Conservation (phyloP, 176 grass and related monocot species). For the Cenchrus fungigraminus region DNA sequence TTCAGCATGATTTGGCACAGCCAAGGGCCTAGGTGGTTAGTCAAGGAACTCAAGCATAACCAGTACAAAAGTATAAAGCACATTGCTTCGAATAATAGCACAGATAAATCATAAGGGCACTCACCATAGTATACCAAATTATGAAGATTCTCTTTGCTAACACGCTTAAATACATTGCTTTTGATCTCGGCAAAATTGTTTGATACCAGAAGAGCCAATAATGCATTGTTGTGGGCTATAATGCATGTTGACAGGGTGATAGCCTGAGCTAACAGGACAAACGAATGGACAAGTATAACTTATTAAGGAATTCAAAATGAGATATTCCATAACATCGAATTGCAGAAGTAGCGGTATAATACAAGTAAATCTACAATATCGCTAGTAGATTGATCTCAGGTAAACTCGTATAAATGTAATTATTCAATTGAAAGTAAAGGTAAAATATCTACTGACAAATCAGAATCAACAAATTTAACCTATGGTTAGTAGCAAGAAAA, state of each 20-base stretch:
- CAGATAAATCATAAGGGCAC: constrained; percentile 37
- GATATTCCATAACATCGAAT: constrained; percentile 4
- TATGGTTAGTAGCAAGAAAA: constrained; percentile 32
- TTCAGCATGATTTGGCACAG: background rate
- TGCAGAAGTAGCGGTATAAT: background rate
- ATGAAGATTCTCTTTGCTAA: constrained; percentile 99
- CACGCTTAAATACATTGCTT: constrained; percentile 97
- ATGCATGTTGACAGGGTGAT: constrained; percentile 96
- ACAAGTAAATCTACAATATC: background rate
- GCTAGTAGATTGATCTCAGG: background rate
- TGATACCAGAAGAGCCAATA: constrained; percentile 91
- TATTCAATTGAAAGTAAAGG: background rate
- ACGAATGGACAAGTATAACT: constrained; percentile 89
- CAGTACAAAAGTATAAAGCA: constrained; percentile 18
- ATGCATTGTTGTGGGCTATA: constrained; percentile 96
- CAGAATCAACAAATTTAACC: constrained; percentile 19
- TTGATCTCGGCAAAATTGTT: constrained; percentile 98
- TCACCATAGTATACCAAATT: constrained; percentile 97
- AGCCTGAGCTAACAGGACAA: constrained; percentile 95
- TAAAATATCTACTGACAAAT: background rate
- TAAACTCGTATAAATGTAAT: background rate
- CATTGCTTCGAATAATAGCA: constrained; percentile 30
- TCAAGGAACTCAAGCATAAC: constrained; percentile 5
- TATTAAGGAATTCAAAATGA: constrained; percentile 70
- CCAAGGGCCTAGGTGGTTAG: constrained; percentile 24